Evolutionary conservation across 257 asterid genomes (phyloP), one percentile per base, ranked within the genome.

Genomic region (Fraxinus cuspidata): DNA sequence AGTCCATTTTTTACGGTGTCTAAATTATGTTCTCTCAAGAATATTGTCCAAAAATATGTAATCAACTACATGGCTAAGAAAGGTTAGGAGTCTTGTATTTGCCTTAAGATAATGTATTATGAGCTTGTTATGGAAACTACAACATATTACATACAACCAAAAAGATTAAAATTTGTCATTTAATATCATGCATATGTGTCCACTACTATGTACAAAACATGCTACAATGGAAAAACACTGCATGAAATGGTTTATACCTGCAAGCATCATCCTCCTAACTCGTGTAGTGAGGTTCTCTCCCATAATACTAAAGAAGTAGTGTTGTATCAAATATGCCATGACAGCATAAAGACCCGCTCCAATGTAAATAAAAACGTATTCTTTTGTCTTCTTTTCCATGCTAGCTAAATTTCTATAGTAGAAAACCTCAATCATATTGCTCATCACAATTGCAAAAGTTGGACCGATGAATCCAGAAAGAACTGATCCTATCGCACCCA

Each of bases 401-500:
- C 60, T 81, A 16, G 82, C 83, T 0, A 83, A 78, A 72, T 81
- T 85, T 80, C 27, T 79, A 74, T 85, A 87, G 80, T 87, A 87
- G 84, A 87, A 87, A 58, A 85, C 89, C 82, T 87, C 91, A 58
- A 87, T 83, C 91, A 87, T 87, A 74, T 83, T 81, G 58, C 91
- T 83, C 91, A 87, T 85, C 44, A 87, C 89, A 70, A 87, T 85
- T 31, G 89, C 89, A 73, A 87, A 87, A 40, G 83, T 85, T 72
- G 91, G 91, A 53, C 91, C 85, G 5, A 87, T 87, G 70, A 87
- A 87, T 51, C 91, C 91, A 4, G 69, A 63, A 27, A 63, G 69
- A 63, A 63, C 18, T 11, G 69, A 63, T 4, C 99, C 98, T 28
- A 90, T 69, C 0, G 99, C 98, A 56, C 99, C 99, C 97, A 89